Conservation (phyloP, 306 rosid species). For the Vicia sativa region DNA sequence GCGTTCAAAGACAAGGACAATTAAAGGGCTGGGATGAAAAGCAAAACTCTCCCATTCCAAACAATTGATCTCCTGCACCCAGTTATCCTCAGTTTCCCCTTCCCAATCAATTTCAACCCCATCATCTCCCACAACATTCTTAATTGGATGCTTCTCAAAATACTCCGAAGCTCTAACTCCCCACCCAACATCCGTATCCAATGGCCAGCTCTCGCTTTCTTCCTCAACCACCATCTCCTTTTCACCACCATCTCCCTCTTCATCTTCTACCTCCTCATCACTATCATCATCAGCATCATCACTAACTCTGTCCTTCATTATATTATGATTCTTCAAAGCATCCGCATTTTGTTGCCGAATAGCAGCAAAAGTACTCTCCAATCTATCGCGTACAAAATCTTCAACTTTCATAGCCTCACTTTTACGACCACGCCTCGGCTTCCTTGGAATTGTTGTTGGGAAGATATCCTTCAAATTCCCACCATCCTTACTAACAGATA, state of each 20-base stretch:
- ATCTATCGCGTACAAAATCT: constrained; percentile 63
- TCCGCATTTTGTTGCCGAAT: constrained; percentile 59
- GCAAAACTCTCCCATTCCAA: constrained; percentile 97
- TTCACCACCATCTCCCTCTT: constrained; percentile 36
- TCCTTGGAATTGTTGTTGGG: constrained; percentile 62
- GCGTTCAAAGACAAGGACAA: constrained; percentile 88
- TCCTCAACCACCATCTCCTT: constrained; percentile 75
- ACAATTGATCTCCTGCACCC: constrained; percentile 94
- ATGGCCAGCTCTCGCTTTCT: constrained; percentile 80
- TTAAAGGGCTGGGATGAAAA: constrained; percentile 89
- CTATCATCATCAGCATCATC: constrained; percentile 33
- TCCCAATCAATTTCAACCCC: constrained; percentile 92
- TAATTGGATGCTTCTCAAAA: constrained; percentile 79
- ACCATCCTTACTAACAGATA: constrained; percentile 31
- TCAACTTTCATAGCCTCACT: constrained; percentile 82
- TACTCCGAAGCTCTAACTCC: constrained; percentile 90
- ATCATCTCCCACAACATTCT: constrained; percentile 76
- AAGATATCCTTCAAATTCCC: constrained; percentile 32
- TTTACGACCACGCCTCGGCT: constrained; percentile 78
- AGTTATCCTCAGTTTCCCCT: constrained; percentile 87
- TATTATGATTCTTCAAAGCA: constrained; percentile 50
- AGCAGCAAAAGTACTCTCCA: constrained; percentile 63
- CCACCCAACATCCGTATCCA: constrained; percentile 96
- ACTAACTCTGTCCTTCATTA: constrained; percentile 54
- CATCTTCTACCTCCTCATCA: constrained; percentile 29